Evolutionary conservation across 2,329 filamentous ascomycete species (phyloP), one percentile per base, ranked within the genome.

Genomic region (Trichoderma atrobrunneum): DNA sequence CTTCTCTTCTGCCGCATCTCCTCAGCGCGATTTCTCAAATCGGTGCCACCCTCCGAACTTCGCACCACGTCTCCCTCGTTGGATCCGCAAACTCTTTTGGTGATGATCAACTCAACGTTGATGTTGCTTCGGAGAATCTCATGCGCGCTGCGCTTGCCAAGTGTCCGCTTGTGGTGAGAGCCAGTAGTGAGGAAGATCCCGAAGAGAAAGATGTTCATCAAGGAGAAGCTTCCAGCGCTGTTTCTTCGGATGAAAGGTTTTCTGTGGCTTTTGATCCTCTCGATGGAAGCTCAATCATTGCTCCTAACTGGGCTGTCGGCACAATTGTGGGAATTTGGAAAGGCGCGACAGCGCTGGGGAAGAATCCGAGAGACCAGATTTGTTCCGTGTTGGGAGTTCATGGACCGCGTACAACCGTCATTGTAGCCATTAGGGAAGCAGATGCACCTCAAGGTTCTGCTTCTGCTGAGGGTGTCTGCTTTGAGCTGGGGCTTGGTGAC

Each of bases 191-290:
- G 77, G 89, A 91, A 76, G 88, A 90, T 66, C 88, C 88, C 0
- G 77, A 87, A 1, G 88, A 90, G 78, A 78, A 79, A 72, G 26
- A 78, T 43, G 74, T 80, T 67, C 67, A 62, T 7, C 28, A n/a
- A 21, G 57, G 26, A n/a, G 54, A 73, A 48, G 73, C 77, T 71
- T 65, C 39, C 56, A 51, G 16, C 32, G 63, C 14, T 2, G 51
- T n/a, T 32, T 57, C 60, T 7, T 26, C 57, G 1, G 30, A 70
- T 1, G 26, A 72, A 3, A 36, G 67, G 8, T 91, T 91, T 79
- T 86, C 88, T 0, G 79, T 90, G 10, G 88, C 88, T 0, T 91
- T 91, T 75, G 89, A 91, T 75, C 89, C 89, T 0, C 84, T 91
- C 0, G 89, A 91, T 74, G 89, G 89, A 12, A 89, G 86, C 78